phyloP scores from a whole-genome alignment of 345 rosid genomes.

The Lepidium africanum region DNA sequence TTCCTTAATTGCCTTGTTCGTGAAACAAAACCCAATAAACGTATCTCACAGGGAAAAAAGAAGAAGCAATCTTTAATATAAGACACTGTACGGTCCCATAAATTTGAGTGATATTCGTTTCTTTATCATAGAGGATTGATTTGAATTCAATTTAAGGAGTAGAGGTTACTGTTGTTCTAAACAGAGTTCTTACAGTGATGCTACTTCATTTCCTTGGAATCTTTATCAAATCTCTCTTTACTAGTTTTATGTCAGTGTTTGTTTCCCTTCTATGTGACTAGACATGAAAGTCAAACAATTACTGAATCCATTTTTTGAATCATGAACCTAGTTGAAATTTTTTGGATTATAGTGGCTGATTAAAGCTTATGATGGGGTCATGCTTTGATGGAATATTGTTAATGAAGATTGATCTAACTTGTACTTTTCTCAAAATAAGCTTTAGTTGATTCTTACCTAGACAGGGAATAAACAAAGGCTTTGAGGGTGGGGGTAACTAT shows the following conservation, averaged over 20 bases:
- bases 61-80: constrained; percentile 14
- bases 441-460: constrained; percentile 28
- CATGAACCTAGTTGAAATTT: neutral
- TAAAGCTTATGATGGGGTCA: constrained; percentile 4
- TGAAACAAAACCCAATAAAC: constrained; percentile 29
- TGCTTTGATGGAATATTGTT: constrained; percentile 14
- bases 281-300: constrained; percentile 19
- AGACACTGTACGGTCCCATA: constrained; percentile 1
- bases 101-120: constrained; percentile 4
- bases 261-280: constrained; percentile 17
- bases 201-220: constrained; percentile 16
- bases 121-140: neutral
- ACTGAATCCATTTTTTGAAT: neutral
- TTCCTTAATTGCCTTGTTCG: constrained; percentile 24
- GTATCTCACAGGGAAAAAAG: constrained; percentile 4
- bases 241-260: constrained; percentile 21
- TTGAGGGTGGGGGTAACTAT: constrained; percentile 7
- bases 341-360: neutral
- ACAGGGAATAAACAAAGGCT: constrained; percentile 1
- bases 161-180: constrained; percentile 11
- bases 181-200: constrained; percentile 10
- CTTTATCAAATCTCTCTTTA: constrained; percentile 16
- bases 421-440: neutral
- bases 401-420: constrained; percentile 14
- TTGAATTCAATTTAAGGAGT: neutral